These are phyloP conservation scores for Podaxis carcinomalis DNA, from an alignment of 768 basidiomycete genomes.

Conservation along the genomic window DNA sequence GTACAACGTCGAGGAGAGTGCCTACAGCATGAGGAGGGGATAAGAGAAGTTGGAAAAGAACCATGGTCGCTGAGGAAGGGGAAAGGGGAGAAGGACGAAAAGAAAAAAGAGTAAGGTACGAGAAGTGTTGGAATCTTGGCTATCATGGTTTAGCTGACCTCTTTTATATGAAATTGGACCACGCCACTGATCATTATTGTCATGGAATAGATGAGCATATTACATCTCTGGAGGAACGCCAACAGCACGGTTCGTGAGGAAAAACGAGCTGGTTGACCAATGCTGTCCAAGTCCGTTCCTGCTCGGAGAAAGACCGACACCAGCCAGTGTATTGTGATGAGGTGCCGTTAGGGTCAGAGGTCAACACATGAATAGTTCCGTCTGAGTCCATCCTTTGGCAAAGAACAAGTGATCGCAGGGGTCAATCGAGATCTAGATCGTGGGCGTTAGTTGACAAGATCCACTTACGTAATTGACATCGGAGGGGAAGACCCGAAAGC, in stretches of 20 bases:
- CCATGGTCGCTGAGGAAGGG: conserved; percentile 26
- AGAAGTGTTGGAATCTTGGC: conserved; percentile 1
- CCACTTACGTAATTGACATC: not conserved
- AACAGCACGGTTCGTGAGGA: conserved; percentile 6
- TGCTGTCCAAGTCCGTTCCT: conserved; percentile 8
- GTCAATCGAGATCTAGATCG: conserved; percentile 9
- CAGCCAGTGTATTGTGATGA: conserved; percentile 10
- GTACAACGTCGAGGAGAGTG: conserved; percentile 41
- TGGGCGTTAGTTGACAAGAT: not conserved
- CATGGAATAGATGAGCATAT: conserved; percentile 7
- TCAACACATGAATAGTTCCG: conserved; percentile 11
- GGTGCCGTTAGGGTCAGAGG: conserved; percentile 2
- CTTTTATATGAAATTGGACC: conserved; percentile 21
- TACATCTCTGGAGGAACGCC: conserved; percentile 4
- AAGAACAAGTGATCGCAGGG: conserved; percentile 6
- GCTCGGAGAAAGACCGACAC: conserved; percentile 3
- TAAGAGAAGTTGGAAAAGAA: conserved; percentile 43
- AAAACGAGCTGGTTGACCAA: conserved; percentile 9
- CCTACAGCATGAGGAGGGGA: conserved; percentile 49
- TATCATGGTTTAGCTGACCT: conserved; percentile 5
- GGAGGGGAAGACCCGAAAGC: not conserved
- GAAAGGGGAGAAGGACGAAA: conserved; percentile 3
- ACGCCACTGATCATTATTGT: conserved; percentile 12
- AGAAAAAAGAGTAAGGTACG: not conserved
- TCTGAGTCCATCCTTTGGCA: conserved; percentile 6